These are phyloP conservation scores for Pyrus hybrid DNA, from an alignment of 331 rosid species.

Conservation along the genomic window DNA sequence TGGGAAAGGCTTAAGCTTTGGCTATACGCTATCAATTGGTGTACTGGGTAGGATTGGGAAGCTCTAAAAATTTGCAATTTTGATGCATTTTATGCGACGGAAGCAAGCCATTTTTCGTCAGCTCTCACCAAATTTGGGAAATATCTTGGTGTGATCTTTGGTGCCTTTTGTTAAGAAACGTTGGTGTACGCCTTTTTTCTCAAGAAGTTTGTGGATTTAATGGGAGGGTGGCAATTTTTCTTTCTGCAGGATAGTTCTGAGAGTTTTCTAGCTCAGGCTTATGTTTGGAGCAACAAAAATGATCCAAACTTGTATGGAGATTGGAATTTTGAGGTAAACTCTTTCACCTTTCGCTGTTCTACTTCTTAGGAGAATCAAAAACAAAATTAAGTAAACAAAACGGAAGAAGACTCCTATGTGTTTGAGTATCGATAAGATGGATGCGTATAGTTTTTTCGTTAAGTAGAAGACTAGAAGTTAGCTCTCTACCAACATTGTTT, in stretches of 20 bases:
- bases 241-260: constrained; percentile 55
- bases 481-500: background rate
- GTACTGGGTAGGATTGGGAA: background rate
- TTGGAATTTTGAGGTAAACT: constrained; percentile 84
- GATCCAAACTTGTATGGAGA: constrained; percentile 74
- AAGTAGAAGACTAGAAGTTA: too few relatives aligned
- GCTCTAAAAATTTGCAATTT: background rate
- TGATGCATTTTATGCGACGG: background rate
- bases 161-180: background rate
- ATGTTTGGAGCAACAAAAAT: constrained; percentile 61
- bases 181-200: background rate
- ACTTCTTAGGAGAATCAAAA: too few relatives aligned
- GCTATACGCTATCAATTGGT: background rate
- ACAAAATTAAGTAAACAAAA: too few relatives aligned
- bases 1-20: background rate
- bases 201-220: background rate
- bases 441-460: background rate
- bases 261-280: constrained; percentile 36
- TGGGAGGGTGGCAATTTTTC: background rate
- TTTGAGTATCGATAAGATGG: too few relatives aligned
- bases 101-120: background rate
- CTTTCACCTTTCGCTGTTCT: background rate
- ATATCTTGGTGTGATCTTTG: background rate
- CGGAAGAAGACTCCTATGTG: too few relatives aligned
- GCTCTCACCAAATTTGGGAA: background rate